Evolutionary conservation across 495 filamentous ascomycete species (phyloP).

Genomic region (Venustampulla echinocandica): DNA sequence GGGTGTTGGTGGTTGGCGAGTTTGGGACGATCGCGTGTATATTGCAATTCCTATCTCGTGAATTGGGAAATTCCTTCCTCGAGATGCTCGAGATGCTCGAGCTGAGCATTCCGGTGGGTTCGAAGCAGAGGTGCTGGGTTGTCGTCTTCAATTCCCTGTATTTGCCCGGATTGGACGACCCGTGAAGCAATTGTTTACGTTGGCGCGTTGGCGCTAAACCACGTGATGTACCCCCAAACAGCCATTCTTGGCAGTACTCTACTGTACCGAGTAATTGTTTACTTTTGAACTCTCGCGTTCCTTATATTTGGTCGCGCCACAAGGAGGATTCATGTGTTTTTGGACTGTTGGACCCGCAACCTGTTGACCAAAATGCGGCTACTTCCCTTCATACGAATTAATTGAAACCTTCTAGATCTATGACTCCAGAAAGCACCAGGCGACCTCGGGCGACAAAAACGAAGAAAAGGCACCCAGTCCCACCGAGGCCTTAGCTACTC

Average conservation of each 20-base stretch:
- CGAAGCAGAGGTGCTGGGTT: background rate
- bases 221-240: background rate
- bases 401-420: background rate
- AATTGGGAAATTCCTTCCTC: slow-evolving; percentile 9
- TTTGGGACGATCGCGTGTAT: slow-evolving; percentile 6
- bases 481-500: no score
- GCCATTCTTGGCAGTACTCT: background rate
- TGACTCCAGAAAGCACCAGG: background rate
- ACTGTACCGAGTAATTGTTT: background rate
- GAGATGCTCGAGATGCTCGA: background rate
- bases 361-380: background rate
- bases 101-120: background rate
- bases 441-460: no score
- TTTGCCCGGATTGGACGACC: background rate
- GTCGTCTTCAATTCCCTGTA: background rate
- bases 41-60: slow-evolving; percentile 9
- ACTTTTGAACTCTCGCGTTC: background rate
- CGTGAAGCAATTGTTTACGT: slow-evolving; percentile 1
- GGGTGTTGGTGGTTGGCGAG: slow-evolving; percentile 5
- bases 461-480: no score
- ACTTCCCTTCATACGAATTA: background rate
- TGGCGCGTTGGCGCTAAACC: slow-evolving; percentile 1
- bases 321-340: no score
- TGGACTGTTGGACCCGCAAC: no score
- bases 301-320: background rate